A percentile compares a stretch with the other conserved stretches of the same genome.
Conservation (phyloP, 306 rosid species). For the Castanospermum australe region DNA sequence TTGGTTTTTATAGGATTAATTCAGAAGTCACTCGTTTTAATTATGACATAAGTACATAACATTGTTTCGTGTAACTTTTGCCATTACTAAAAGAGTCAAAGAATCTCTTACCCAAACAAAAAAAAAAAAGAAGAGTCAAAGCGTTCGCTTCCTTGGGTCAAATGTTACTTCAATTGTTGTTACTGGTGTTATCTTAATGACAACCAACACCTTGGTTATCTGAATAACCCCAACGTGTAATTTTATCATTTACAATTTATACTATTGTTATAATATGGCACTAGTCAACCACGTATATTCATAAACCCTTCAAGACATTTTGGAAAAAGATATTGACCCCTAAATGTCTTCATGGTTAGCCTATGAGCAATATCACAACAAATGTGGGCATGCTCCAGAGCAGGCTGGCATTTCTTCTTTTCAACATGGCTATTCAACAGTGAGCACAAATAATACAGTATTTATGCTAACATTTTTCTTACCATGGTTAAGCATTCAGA, state of each 20-base stretch:
- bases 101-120: too few relatives aligned
- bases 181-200: neutral
- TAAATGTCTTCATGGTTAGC: neutral
- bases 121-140: too few relatives aligned
- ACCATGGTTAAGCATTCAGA: neutral
- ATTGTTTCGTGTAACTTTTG: neutral
- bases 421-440: neutral
- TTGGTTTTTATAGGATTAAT: neutral
- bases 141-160: neutral
- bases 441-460: neutral
- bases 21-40: neutral
- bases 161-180: neutral
- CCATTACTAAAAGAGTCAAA: neutral
- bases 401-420: neutral
- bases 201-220: neutral
- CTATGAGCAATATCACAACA: neutral
- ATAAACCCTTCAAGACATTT: neutral
- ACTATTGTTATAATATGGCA: neutral
- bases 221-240: neutral
- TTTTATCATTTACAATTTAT: neutral
- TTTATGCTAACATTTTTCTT: neutral
- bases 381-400: neutral
- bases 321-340: neutral
- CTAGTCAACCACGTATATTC: too few relatives aligned
- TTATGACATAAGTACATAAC: neutral